Conservation (phyloP, 768 basidiomycete genomes). For the Macrolepiota dolichaula region DNA sequence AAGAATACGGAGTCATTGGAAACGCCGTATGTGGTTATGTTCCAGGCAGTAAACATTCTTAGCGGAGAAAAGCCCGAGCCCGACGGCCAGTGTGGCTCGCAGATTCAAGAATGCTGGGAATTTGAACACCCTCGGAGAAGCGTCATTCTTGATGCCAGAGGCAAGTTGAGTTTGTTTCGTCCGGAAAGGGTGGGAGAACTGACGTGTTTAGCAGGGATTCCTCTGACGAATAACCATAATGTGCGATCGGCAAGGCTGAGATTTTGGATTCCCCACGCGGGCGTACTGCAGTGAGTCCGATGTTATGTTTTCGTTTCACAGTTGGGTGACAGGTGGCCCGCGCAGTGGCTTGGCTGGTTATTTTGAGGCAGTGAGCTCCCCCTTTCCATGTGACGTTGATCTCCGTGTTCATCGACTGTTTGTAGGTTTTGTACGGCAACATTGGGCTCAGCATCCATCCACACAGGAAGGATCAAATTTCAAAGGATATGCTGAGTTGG, state of each 20-base stretch:
- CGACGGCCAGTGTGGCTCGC: constrained; percentile 70
- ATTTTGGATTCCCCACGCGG: constrained; percentile 94
- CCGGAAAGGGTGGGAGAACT: background rate
- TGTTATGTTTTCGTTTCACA: background rate
- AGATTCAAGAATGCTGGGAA: constrained; percentile 95
- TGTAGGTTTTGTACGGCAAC: constrained; percentile 72
- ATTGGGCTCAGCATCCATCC: constrained; percentile 95
- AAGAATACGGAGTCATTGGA: constrained; percentile 76
- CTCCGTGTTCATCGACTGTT: constrained; percentile 3
- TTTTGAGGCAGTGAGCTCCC: constrained; percentile 71
- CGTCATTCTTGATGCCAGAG: constrained; percentile 66
- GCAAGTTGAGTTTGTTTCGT: constrained; percentile 34
- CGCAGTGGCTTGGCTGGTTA: constrained; percentile 87
- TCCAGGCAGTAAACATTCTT: constrained; percentile 87
- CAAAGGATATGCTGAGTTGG: constrained; percentile 99
- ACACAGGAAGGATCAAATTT: constrained; percentile 76
- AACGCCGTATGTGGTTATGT: constrained; percentile 99
- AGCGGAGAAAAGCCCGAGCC: constrained; percentile 68
- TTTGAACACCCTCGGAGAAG: constrained; percentile 93
- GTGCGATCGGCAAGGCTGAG: constrained; percentile 79
- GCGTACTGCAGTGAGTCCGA: constrained; percentile 67
- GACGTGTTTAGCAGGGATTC: constrained; percentile 55
- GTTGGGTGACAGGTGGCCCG: background rate
- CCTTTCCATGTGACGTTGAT: background rate
- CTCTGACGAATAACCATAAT: constrained; percentile 96